phyloP scores from a whole-genome alignment of 1,284 basidiomycete species.

The Leucocoprinus gongylophorus region DNA sequence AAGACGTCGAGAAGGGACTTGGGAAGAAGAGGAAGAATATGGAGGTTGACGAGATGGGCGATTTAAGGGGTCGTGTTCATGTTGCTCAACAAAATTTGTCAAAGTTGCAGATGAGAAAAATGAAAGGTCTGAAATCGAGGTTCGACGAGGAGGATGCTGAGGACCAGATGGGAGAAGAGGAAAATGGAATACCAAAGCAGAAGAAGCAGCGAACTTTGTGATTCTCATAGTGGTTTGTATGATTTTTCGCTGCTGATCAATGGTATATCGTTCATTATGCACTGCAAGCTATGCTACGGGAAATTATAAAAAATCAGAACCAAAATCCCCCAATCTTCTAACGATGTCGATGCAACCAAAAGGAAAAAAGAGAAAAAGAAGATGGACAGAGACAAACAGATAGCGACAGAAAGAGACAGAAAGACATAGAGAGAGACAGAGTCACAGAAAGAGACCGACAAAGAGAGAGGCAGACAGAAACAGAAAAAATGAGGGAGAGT shows the following conservation, averaged over 20 bases:
- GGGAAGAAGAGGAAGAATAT: conserved; percentile 93
- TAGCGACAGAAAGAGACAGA: too few species aligned
- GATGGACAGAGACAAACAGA: too few species aligned
- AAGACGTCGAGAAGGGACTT: conserved; percentile 78
- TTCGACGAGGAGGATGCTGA: conserved; percentile 29
- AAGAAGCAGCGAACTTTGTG: conserved; percentile 8
- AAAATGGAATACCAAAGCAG: conserved; percentile 8
- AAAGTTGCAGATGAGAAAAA: conserved; percentile 85
- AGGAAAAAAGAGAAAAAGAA: too few species aligned
- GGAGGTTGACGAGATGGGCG: conserved; percentile 98
- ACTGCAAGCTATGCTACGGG: background rate
- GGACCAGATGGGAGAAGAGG: conserved; percentile 22
- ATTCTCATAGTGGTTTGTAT: conserved; percentile 2
- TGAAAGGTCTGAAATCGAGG: conserved; percentile 76
- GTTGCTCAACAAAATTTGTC: conserved; percentile 84
- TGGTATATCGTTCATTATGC: background rate
- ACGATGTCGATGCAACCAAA: background rate
- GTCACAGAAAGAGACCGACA: too few species aligned
- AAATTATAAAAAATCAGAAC: background rate
- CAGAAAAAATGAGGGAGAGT: too few species aligned
- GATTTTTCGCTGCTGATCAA: background rate
- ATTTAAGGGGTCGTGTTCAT: conserved; percentile 87
- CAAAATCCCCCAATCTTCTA: background rate
- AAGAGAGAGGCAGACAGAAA: too few species aligned
- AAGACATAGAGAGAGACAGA: too few species aligned